Percentiles rank a stretch among this genome's conserved stretches.
Conservation (phyloP, 257 asterid genomes). For the Solanum acaule region DNA sequence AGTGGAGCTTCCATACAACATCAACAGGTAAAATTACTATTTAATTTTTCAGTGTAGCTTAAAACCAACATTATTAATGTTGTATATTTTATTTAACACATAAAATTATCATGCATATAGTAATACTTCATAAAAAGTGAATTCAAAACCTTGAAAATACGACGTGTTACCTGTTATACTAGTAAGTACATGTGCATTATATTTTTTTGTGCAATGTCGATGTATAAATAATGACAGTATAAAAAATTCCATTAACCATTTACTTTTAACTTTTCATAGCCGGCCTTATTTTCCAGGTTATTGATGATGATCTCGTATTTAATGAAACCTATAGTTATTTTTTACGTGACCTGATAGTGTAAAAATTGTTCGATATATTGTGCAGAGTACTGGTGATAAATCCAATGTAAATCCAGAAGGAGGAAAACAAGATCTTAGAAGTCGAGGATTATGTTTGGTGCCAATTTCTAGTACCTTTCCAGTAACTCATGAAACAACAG, state of each 20-base stretch:
- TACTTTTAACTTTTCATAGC: not conserved
- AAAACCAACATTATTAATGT: not conserved
- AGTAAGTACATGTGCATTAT: not conserved
- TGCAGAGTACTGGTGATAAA: conserved; percentile 17
- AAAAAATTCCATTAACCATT: too few species aligned
- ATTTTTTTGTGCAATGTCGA: not conserved
- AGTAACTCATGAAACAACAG: conserved; percentile 63
- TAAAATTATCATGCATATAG: not conserved
- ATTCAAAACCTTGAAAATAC: too few species aligned
- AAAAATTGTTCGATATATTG: not conserved
- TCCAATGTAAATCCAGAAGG: conserved; percentile 46
- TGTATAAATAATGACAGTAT: not conserved
- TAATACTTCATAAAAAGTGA: not conserved
- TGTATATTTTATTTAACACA: not conserved
- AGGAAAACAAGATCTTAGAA: conserved; percentile 63
- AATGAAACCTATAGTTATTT: not conserved
- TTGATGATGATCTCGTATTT: not conserved
- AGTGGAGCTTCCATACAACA: conserved; percentile 63
- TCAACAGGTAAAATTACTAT: conserved; percentile 35
- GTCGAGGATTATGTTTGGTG: conserved; percentile 80
- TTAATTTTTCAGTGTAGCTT: not conserved
- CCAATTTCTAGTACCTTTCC: conserved; percentile 90
- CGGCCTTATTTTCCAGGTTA: too few species aligned
- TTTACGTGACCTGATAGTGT: too few species aligned
- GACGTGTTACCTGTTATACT: too few species aligned